phyloP scores from a whole-genome alignment of 441 rosid species.

The Pelargonium hybrid region DNA sequence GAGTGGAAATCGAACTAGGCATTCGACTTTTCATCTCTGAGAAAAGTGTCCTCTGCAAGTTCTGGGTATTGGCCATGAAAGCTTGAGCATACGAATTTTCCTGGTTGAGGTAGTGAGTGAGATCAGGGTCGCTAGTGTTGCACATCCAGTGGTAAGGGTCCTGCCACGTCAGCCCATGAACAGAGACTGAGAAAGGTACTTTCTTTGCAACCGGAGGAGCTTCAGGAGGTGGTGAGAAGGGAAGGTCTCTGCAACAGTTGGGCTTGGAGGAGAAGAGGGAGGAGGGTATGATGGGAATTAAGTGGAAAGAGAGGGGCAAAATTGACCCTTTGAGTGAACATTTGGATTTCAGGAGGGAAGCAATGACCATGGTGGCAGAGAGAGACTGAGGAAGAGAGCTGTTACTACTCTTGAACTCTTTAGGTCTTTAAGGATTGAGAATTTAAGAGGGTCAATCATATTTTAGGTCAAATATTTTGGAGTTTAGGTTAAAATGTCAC shows the following conservation, averaged over 20 bases:
- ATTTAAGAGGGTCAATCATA: no score
- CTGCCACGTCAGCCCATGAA: constrained; percentile 50
- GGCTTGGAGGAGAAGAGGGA: constrained; percentile 28
- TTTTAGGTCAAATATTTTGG: no score
- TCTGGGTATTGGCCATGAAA: constrained; percentile 66
- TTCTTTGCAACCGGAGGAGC: constrained; percentile 52
- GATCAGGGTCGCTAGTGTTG: constrained; percentile 41
- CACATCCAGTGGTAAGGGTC: constrained; percentile 87
- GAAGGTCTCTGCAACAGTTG: constrained; percentile 19
- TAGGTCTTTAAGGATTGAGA: no score
- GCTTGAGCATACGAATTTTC: constrained; percentile 69
- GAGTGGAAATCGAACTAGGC: constrained; percentile 46
- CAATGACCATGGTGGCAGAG: not conserved
- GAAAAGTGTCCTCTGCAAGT: constrained; percentile 36
- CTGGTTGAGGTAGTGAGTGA: constrained; percentile 36
- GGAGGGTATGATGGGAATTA: constrained; percentile 22
- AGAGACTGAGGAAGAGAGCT: not conserved
- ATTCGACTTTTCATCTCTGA: constrained; percentile 59
- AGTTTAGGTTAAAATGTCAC: no score
- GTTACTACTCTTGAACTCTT: not conserved
- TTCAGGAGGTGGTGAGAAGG: constrained; percentile 29
- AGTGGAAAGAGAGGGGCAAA: constrained; percentile 19
- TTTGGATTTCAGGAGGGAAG: constrained; percentile 22
- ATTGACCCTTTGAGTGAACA: constrained; percentile 22
- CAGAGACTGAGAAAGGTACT: constrained; percentile 40